phyloP scores from a whole-genome alignment of 805 yeast genomes.

The Cyberlindnera petersonii region DNA sequence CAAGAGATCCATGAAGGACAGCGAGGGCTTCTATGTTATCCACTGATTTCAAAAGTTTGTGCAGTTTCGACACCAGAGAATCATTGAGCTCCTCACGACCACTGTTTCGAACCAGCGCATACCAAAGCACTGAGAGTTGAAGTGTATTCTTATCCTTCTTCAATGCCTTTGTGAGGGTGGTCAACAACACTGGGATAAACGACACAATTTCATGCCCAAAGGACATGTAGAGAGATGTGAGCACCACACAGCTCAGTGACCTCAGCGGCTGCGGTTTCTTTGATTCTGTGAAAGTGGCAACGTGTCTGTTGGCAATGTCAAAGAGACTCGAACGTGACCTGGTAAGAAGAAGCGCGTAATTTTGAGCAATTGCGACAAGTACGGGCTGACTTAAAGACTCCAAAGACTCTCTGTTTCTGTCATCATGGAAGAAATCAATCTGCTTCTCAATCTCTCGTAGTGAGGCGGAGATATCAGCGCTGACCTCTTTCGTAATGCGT shows the following conservation, averaged over 20 bases:
- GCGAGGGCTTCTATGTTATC: conserved; percentile 16
- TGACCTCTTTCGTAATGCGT: conserved; percentile 2
- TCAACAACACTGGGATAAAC: conserved; percentile 30
- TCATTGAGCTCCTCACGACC: conserved; percentile 20
- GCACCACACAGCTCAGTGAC: conserved; percentile 27
- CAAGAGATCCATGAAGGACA: conserved; percentile 16
- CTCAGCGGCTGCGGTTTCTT: conserved; percentile 28
- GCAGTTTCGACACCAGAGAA: conserved; percentile 14
- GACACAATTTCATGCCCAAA: conserved; percentile 34
- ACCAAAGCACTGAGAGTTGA: conserved; percentile 22
- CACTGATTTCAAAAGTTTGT: conserved; percentile 21
- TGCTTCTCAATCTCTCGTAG: conserved; percentile 18
- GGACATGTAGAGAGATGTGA: conserved; percentile 30
- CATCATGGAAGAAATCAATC: conserved; percentile 23
- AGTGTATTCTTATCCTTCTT: conserved; percentile 29
- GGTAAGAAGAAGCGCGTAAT: conserved; percentile 21
- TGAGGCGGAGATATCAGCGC: conserved; percentile 1
- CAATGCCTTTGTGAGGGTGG: conserved; percentile 30
- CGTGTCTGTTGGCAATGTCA: conserved; percentile 29
- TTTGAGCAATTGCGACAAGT: conserved; percentile 19
- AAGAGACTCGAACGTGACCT: conserved; percentile 23
- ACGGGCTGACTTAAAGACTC: conserved; percentile 20
- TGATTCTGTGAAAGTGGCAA: conserved; percentile 25
- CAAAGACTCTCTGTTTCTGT: conserved; percentile 16
- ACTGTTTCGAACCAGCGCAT: conserved; percentile 22